phyloP scores from a whole-genome alignment of 345 rosid species.

The Acer campestre region DNA sequence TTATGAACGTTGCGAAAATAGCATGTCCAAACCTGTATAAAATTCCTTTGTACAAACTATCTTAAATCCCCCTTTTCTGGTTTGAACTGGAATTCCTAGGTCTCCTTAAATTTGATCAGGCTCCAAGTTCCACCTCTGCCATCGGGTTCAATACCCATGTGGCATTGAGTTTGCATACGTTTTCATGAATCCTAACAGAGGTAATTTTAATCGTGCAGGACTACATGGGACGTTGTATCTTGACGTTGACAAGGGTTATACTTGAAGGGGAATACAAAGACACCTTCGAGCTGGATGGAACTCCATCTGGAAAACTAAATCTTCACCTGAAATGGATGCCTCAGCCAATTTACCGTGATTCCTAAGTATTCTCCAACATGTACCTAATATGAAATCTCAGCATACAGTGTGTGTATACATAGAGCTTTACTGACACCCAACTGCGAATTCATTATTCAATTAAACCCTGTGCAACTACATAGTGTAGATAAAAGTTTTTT shows the following conservation, averaged over 20 bases:
- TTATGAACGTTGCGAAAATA: background rate
- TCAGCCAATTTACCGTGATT: conserved; percentile 80
- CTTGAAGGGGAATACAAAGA: conserved; percentile 86
- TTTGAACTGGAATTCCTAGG: background rate
- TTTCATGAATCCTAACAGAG: background rate
- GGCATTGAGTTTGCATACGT: background rate
- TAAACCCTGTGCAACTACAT: background rate
- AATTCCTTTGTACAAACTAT: background rate
- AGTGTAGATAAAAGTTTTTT: conserved; percentile 23
- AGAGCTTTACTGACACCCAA: background rate
- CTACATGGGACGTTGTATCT: conserved; percentile 90
- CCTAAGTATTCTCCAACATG: conserved; percentile 30
- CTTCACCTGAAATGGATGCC: conserved; percentile 91
- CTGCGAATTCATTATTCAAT: background rate
- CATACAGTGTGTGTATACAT: background rate
- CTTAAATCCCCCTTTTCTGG: background rate
- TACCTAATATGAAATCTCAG: background rate
- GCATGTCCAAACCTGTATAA: background rate
- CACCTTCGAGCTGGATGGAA: conserved; percentile 58
- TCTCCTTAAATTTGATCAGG: background rate
- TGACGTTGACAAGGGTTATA: conserved; percentile 93
- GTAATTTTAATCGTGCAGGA: conserved; percentile 48
- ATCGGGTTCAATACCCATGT: background rate
- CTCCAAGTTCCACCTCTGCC: background rate
- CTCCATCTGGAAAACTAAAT: conserved; percentile 68